Base-by-base conservation (phyloP, 2,329 filamentous ascomycete genomes). In the Ambrosiella cleistominuta region DNA sequence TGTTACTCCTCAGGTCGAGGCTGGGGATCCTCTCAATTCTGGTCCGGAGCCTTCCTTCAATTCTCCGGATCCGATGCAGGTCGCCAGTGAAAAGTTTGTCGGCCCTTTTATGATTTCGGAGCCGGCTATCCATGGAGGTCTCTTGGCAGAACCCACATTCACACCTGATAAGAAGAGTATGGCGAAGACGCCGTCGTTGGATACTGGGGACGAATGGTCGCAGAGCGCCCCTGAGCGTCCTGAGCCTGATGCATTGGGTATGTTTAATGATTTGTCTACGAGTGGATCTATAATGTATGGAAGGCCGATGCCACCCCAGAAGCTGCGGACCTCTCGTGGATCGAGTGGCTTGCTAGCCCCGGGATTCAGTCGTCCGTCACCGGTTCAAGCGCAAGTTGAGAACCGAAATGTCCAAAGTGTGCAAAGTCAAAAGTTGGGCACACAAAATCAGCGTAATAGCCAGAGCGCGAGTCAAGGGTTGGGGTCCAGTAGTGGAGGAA, bases 131-230 rank as follows among this genome's bases (percentile, higher is more conserved):
- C 12, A 11, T 38, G 7, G 38, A 19, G 15, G 19, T 47, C n/a
- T 47, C 11, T 4, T 49, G 54, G 50, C 57, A 49, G 40, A 52
- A 53, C 42, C 54, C 54, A 17, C 50, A 58, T n/a, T 45, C 37
- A 12, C 49, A 58, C 40, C 27, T 35, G 17, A 27, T 51, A 19
- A 15, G 27, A 27, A 37, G 35, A 55, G 44, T 38, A 47, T 35
- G 37, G 51, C 45, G n/a, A 54, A 49, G 50, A 58, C 57, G 7
- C 57, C 57, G 44, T 54, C 42, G 11, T 49, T 58, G 15, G 57
- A 58, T 49, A n/a, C 42, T 49, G 51, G 42, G 6, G 19, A 51
- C 2, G 19, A 27, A 7, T 51, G 47, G 47, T 51, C 47, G 27
- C 44, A 47, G 19, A 47, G 13, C n/a, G n/a, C 44, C 8, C 47